These are phyloP conservation scores for Wickerhamomyces sp. DNA, from an alignment of 1,139 yeast species.

Conservation along the genomic window DNA sequence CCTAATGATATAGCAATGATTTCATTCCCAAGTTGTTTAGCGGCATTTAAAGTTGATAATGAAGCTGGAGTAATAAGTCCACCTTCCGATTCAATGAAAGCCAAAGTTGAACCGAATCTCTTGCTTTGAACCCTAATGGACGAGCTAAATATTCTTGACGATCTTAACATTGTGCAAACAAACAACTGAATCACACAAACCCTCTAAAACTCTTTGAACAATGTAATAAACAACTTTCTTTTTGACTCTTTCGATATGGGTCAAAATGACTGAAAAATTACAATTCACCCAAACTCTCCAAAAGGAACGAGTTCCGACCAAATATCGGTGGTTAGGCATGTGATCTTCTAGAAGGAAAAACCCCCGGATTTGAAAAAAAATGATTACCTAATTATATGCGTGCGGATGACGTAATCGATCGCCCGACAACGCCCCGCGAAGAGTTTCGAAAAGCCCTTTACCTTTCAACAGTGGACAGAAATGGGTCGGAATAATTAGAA, in stretches of 20 bases:
- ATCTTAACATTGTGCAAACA: constrained; percentile 8
- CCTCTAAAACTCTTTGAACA: no score
- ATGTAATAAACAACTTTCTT: not conserved
- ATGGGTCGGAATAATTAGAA: no score
- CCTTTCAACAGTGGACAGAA: no score
- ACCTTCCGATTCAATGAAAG: constrained; percentile 56
- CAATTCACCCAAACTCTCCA: not conserved
- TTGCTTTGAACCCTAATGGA: constrained; percentile 1
- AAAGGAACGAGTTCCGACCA: no score
- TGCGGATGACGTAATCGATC: not conserved
- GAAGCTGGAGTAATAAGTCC: constrained; percentile 62
- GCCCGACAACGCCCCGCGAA: constrained; percentile 3
- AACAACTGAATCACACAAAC: no score
- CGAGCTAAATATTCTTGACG: constrained; percentile 3
- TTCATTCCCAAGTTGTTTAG: constrained; percentile 59
- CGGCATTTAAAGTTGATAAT: constrained; percentile 61
- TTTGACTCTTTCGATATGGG: not conserved
- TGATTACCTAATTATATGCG: not conserved
- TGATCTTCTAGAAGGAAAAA: no score
- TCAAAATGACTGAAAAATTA: not conserved
- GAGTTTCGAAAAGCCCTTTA: no score
- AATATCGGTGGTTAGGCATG: no score
- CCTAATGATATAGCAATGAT: constrained; percentile 60
- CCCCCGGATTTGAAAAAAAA: not conserved
- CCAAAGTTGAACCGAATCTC: constrained; percentile 56